phyloP scores from a whole-genome alignment of 306 rosid genomes.

The Malus orientalis region DNA sequence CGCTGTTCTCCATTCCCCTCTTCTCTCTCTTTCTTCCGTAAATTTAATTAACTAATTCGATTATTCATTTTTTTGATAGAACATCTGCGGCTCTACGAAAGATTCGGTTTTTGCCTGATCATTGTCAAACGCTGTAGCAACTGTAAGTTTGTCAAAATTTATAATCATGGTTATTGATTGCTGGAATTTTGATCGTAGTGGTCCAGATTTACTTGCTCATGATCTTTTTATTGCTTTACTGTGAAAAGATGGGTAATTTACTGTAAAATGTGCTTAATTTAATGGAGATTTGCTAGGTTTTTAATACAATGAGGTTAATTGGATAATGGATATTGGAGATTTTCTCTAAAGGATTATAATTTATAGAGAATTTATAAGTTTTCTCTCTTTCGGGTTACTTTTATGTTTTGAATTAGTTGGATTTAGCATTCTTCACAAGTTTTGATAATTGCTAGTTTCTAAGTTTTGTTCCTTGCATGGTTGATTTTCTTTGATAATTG shows the following conservation, averaged over 20 bases:
- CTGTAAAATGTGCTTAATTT: neutral
- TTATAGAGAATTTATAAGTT: neutral
- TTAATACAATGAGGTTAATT: neutral
- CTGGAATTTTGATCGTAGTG: too few species aligned
- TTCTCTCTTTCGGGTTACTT: neutral
- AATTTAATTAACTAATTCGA: neutral
- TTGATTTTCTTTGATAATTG: too few species aligned
- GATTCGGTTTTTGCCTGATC: too few species aligned
- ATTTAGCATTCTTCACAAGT: neutral
- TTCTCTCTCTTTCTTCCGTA: neutral
- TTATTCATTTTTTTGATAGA: neutral
- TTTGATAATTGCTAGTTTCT: too few species aligned
- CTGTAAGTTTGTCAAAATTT: too few species aligned
- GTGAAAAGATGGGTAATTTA: neutral
- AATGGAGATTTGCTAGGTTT: neutral
- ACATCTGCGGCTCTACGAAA: neutral
- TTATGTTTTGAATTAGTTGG: neutral
- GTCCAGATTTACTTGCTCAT: too few species aligned
- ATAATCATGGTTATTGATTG: too few species aligned
- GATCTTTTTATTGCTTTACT: neutral
- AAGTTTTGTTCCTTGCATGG: too few species aligned
- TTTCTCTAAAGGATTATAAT: neutral
- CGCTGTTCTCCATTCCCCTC: neutral
- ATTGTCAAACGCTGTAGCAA: too few species aligned
- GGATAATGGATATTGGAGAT: conserved; percentile 7